Evolutionary conservation across 192 early-diverging fungal species (phyloP), one percentile per base, ranked within the genome.

Genomic region (Coemansia sp.): DNA sequence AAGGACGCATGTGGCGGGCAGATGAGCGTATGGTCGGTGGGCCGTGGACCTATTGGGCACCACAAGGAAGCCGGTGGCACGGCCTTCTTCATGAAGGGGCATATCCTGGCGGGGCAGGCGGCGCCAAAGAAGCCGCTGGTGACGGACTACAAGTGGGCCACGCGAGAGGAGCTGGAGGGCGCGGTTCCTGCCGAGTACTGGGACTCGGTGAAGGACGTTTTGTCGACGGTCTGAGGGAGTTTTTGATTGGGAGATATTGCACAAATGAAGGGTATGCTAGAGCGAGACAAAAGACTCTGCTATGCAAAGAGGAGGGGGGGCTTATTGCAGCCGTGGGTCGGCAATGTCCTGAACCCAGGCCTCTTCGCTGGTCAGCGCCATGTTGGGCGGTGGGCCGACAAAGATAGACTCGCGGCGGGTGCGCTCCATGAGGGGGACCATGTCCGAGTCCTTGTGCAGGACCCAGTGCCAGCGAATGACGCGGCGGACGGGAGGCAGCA

Each of bases 1-100:
- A 64, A 65, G 29, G 83, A 84, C 26, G 70, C 72, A 30, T 88
- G 86, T 61, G 92, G 90, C 38, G 59, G 54, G 25, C 64, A 78
- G 38, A 83, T 92, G 83, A 85, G 88, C 51, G 74, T 82, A 13
- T 94, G 89, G 89, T 78, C 87, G 35, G 92, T 94, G 8, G 90
- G 90, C n/a, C 64, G 77, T 42, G 82, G 82, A 14, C 92, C 92
- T 3, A 78, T 92, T 32, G 87, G 87, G 7, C 82, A 88, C 53
- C 72, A 80, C 48, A 63, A 71, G 41, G 27, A 51, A 4, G 56
- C 44, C 13, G 66, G 58, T n/a, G 34, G 63, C 26, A 77, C 70
- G 78, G 76, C 83, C 6, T 94, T 94, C 67, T 91, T 85, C 54
- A 83, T 94, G 82, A 91, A 91, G 69, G 82, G 81, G 0, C 82